Conservation (phyloP, 371 early-diverging fungal species). For the Umbelopsis sp. region DNA sequence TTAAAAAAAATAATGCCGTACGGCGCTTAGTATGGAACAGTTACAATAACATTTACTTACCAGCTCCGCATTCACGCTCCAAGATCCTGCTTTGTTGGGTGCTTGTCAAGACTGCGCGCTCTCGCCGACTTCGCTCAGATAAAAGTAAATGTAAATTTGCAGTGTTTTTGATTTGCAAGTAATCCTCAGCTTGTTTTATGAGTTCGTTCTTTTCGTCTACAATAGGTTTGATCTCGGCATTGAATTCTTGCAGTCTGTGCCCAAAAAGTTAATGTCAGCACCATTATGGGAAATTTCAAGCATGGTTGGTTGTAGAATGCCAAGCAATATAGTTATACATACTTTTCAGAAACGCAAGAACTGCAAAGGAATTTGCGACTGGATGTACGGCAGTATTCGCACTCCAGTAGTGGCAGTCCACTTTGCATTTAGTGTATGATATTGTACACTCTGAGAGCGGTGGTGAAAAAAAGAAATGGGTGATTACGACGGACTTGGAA, state of each 20-base stretch:
- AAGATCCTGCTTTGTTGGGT: slow-evolving; percentile 31
- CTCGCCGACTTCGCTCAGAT: slow-evolving; percentile 47
- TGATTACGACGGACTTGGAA: too few relatives aligned
- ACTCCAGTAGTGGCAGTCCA: slow-evolving; percentile 29
- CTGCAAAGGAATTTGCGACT: slow-evolving; percentile 48
- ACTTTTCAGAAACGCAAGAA: slow-evolving; percentile 48
- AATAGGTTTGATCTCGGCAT: slow-evolving; percentile 35
- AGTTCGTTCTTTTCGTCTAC: slow-evolving; percentile 43
- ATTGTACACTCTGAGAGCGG: neutral
- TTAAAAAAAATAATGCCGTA: neutral
- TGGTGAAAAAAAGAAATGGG: neutral
- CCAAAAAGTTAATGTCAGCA: neutral
- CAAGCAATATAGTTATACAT: neutral
- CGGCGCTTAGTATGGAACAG: neutral
- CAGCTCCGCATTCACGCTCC: slow-evolving; percentile 38
- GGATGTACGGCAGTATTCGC: slow-evolving; percentile 45
- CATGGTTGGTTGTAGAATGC: neutral
- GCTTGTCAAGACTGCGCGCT: slow-evolving; percentile 33
- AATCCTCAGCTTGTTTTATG: slow-evolving; percentile 42
- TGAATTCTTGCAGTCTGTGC: slow-evolving; percentile 48
- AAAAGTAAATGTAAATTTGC: slow-evolving; percentile 40
- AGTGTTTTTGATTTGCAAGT: slow-evolving; percentile 37
- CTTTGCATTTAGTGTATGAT: neutral
- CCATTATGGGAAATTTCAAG: neutral
- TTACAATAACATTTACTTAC: slow-evolving; percentile 37